Evolutionary conservation across 2,329 filamentous ascomycete species (phyloP).

Genomic region (Blastomyces emzantsi): DNA sequence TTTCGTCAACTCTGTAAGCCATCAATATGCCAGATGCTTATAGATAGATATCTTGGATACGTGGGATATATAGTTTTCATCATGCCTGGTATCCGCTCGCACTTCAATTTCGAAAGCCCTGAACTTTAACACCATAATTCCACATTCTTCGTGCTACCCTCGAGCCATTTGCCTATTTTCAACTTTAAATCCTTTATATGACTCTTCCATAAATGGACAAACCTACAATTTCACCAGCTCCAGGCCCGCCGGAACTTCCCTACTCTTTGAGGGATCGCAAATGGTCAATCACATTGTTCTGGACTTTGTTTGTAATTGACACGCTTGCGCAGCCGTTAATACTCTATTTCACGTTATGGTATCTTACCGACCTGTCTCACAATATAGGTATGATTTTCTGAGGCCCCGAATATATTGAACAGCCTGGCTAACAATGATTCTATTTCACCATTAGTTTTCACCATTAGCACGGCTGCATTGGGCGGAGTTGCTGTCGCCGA

Average conservation of each 20-base stretch:
- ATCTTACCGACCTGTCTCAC: slow-evolving; percentile 42
- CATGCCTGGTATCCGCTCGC: too few relatives aligned
- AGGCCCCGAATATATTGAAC: neutral
- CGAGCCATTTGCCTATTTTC: neutral
- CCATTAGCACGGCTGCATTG: slow-evolving; percentile 33
- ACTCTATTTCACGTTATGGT: slow-evolving; percentile 54
- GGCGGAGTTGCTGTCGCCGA: slow-evolving; percentile 37
- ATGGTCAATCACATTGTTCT: slow-evolving; percentile 50
- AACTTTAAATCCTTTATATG: neutral
- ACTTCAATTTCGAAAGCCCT: neutral
- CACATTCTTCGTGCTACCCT: neutral
- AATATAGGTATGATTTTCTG: slow-evolving; percentile 27
- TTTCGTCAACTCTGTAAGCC: neutral
- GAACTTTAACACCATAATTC: neutral
- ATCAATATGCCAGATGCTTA: neutral
- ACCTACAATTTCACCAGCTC: slow-evolving; percentile 19
- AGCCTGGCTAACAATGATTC: neutral
- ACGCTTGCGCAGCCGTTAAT: slow-evolving; percentile 50
- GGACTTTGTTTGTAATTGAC: slow-evolving; percentile 51
- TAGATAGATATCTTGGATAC: neutral
- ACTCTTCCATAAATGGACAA: slow-evolving; percentile 26
- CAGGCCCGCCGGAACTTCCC: slow-evolving; percentile 43
- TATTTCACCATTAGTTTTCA: slow-evolving; percentile 29
- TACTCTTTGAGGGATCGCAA: slow-evolving; percentile 49
- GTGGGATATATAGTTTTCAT: neutral